Evolutionary conservation across 768 basidiomycete genomes (phyloP), one percentile per base, ranked within the genome.

Genomic region (Kwoniella mangroviensis): DNA sequence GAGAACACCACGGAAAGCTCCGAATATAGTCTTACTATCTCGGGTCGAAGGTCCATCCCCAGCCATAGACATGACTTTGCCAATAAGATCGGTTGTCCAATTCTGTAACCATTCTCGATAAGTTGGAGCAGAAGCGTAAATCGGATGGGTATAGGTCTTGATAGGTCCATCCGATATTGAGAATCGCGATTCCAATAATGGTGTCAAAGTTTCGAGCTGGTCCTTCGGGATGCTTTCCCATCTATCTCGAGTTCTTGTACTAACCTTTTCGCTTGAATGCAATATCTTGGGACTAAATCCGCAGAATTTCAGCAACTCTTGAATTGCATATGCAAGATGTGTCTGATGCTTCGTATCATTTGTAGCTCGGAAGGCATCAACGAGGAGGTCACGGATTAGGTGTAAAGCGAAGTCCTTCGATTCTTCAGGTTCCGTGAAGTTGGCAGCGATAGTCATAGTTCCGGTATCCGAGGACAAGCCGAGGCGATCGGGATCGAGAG

Each of bases 101-200:
- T 88, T 80, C 73, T 96, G 94, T 42, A 98, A 88, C 97, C 97
- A 99, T 82, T 98, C 95, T 52, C 95, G 89, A 83, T 98, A 99
- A 0, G 93, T 96, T 2, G 88, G 81, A 67, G 89, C 87, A 4
- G 84, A 84, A 0, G 88, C 86, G 83, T 98, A 99, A 66, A 98
- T 89, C 2, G 96, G 95, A 72, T 90, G 88, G 2, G 84, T 74
- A 12, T 84, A 84, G 2, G 83, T 77, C 62, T 72, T 72, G 3
- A 76, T 69, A 3, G 81, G 72, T 40, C 85, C 85, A 28, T 86
- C 85, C 17, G 86, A 85, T 17, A 90, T 83, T 4, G 86, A 71
- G 61, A 79, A 82, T 4, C 76, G 69, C 55, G 77, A 76, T 69
- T 89, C 91, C 13, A 98, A 87, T 21, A 98, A 85, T 0, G 96